These are phyloP conservation scores for Podosphaera xanthii DNA, from an alignment of 2,329 filamentous ascomycete genomes.

Conservation along the genomic window DNA sequence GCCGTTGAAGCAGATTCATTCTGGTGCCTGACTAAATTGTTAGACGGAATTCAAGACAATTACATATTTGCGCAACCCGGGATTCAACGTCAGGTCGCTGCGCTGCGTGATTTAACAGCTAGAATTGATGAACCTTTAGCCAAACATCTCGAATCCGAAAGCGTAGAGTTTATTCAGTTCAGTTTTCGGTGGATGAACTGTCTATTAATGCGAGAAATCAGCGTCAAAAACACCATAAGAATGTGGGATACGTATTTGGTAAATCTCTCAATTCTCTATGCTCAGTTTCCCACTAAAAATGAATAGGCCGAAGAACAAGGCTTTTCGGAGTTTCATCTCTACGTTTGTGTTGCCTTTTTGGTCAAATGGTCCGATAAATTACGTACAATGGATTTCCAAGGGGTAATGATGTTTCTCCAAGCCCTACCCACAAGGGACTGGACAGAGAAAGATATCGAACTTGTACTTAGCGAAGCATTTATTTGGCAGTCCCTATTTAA, in stretches of 20 bases:
- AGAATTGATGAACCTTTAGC: constrained; percentile 69
- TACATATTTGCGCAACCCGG: constrained; percentile 96
- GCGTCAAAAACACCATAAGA: constrained; percentile 82
- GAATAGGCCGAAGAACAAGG: constrained; percentile 84
- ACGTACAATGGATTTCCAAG: constrained; percentile 92
- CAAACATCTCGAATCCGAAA: constrained; percentile 72
- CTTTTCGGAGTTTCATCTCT: constrained; percentile 94
- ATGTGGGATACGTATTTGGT: constrained; percentile 99
- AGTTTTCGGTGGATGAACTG: constrained; percentile 99
- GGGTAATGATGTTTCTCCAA: constrained; percentile 98
- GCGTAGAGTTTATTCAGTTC: constrained; percentile 97
- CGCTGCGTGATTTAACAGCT: constrained; percentile 70
- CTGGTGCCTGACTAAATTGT: constrained; percentile 90
- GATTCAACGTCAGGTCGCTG: constrained; percentile 80
- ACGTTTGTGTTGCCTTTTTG: constrained; percentile 91
- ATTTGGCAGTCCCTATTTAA: constrained; percentile 98
- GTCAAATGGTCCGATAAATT: constrained; percentile 96
- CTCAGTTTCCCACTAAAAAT: constrained; percentile 2
- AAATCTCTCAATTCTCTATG: constrained; percentile 16
- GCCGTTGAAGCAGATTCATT: constrained; percentile 95
- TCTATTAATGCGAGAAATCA: constrained; percentile 90
- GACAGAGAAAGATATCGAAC: constrained; percentile 96
- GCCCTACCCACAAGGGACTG: constrained; percentile 77
- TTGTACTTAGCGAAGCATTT: constrained; percentile 85
- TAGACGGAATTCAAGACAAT: constrained; percentile 98